Base-by-base conservation (phyloP, 768 basidiomycete genomes). In the Tricholoma hemisulphureum region DNA sequence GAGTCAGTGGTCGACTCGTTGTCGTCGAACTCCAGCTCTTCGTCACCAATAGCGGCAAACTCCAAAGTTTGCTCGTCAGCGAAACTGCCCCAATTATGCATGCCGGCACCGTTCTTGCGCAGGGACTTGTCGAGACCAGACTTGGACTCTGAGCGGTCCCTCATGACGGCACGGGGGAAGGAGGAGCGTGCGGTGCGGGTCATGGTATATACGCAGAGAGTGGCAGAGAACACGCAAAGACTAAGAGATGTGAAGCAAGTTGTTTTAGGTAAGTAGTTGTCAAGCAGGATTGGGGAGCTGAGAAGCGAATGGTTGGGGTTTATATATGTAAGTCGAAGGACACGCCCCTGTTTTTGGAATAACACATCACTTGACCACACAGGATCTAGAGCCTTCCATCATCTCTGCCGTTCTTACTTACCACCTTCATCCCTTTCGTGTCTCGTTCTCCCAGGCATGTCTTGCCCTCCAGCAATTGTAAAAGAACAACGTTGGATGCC, bases 51-150 rank as follows among this genome's bases (percentile, higher is more conserved):
- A 1, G 85, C 88, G 34, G 78, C 81, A 23, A 70, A 68, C 73
- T 89, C 90, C 63, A 82, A 77, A 59, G 82, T 77, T 37, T 71
- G 74, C 74, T 93, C 89, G 64, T 90, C 78, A 2, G 72, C 73
- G 61, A 90, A 70, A 55, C 80, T 82, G 58, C 93, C 93, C 93
- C 93, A 96, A 76, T 91, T 93, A 75, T 94, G 85, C 7, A 80
- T 78, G 31, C 93, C 93, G 24, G 83, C 86, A 55, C 93, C 93
- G 59, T 83, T 79, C 76, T 94, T 94, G 74, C 85, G 87, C 57
- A 88, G 63, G 64, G 80, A 82, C 66, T 81, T 81, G 79, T 87
- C 84, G 57, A 87, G 79, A 53, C 92, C 93, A 37, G 86, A 83
- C 75, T 86, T 89, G 67, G 86, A 84, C 76, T 87, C 83, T 14